Evolutionary conservation across 176 grass and related monocot species (phyloP).

Genomic region (Neostapfia colusana): DNA sequence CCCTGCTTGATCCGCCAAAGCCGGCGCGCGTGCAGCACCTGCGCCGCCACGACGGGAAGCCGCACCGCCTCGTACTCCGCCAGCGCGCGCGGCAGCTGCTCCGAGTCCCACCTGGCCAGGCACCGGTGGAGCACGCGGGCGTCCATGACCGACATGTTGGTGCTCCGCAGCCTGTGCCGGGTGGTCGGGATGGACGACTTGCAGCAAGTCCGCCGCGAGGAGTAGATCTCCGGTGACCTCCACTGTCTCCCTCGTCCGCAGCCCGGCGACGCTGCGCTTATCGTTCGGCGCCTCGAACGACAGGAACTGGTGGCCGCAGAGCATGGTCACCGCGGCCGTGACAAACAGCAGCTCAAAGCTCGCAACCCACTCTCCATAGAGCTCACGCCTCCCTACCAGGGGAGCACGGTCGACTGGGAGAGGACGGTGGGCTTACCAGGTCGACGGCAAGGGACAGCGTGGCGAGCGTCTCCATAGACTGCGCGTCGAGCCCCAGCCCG

Average conservation of each 20-base stretch:
- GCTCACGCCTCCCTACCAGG: not conserved
- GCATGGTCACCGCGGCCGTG: conserved; percentile 35
- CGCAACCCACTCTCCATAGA: conserved; percentile 8
- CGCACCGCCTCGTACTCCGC: conserved; percentile 54
- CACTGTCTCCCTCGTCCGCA: conserved; percentile 51
- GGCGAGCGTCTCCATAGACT: conserved; percentile 59
- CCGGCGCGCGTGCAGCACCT: conserved; percentile 55
- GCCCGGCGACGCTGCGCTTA: conserved; percentile 41
- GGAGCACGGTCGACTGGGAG: not conserved
- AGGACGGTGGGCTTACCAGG: conserved; percentile 44
- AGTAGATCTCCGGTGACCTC: conserved; percentile 65
- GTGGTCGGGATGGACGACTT: conserved; percentile 78
- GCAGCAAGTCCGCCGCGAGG: conserved; percentile 76
- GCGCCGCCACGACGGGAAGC: conserved; percentile 44
- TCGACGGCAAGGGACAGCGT: conserved; percentile 68
- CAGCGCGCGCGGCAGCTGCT: conserved; percentile 30
- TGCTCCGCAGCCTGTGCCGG: conserved; percentile 79
- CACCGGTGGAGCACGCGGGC: conserved; percentile 57
- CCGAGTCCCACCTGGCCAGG: conserved; percentile 39
- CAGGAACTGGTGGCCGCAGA: conserved; percentile 77
- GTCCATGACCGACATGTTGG: conserved; percentile 87
- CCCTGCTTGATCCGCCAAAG: conserved; percentile 82
- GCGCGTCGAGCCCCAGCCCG: conserved; percentile 70
- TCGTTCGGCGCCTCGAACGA: conserved; percentile 52
- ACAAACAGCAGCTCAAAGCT: not conserved